Percentiles rank a stretch among this genome's conserved stretches.
Evolutionary conservation across 441 rosid species (phyloP).

Genomic region (Raphanus hybrid): DNA sequence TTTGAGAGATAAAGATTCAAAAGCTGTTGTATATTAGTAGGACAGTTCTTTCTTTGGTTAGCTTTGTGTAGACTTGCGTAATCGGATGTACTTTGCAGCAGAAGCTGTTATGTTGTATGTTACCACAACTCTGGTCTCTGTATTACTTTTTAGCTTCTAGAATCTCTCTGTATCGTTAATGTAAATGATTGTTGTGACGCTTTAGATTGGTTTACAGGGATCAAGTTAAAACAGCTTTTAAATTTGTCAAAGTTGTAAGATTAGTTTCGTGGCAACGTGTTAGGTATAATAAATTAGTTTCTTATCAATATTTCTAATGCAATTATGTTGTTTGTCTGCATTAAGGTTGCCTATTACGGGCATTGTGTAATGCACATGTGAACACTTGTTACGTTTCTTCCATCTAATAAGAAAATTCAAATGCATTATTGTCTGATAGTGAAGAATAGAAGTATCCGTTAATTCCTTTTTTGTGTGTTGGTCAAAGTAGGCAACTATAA

Average conservation of each 20-base stretch:
- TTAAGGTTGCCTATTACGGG: not conserved
- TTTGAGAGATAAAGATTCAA: conserved; percentile 15
- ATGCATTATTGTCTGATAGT: conserved; percentile 22
- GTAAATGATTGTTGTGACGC: not conserved
- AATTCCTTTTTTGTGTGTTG: not conserved
- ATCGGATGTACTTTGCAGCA: conserved; percentile 17
- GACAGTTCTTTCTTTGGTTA: conserved; percentile 29
- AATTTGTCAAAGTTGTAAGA: conserved; percentile 9
- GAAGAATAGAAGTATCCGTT: not conserved
- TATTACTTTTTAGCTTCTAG: conserved; percentile 16
- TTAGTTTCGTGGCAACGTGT: conserved; percentile 15
- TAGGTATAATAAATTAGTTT: conserved; percentile 15
- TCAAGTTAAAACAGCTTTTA: conserved; percentile 2
- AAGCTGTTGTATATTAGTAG: conserved; percentile 38
- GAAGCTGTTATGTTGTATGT: conserved; percentile 16
- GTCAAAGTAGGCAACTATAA: conserved; percentile 39
- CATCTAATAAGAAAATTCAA: not conserved
- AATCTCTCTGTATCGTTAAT: not conserved
- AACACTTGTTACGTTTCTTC: not conserved
- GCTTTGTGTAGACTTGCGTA: conserved; percentile 15
- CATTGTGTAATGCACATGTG: not conserved
- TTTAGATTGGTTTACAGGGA: not conserved
- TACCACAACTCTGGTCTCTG: conserved; percentile 4
- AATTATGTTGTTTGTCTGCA: conserved; percentile 18
- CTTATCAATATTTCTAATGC: conserved; percentile 1